These are phyloP conservation scores for Umbelopsis sp. DNA, from an alignment of 192 early-diverging fungal species.

Conservation along the genomic window DNA sequence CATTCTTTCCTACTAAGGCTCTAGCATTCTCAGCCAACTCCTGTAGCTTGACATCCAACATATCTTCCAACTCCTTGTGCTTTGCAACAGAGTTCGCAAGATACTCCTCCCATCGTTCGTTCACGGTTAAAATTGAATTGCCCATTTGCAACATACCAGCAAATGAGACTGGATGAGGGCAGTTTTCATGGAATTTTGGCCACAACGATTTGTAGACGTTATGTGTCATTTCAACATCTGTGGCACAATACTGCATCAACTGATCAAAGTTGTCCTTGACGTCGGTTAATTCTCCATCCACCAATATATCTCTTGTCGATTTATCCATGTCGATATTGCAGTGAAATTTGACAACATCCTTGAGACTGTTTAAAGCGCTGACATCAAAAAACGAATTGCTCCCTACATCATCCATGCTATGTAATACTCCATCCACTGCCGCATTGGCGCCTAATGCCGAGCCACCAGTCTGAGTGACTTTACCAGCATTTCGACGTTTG, in stretches of 20 bases:
- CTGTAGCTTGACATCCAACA: conserved; percentile 50
- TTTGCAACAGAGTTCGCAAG: conserved; percentile 58
- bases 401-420: conserved; percentile 8
- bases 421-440: conserved; percentile 35
- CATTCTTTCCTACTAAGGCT: conserved; percentile 24
- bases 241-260: conserved; percentile 83
- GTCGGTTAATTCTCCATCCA: conserved; percentile 59
- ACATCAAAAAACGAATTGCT: conserved; percentile 52
- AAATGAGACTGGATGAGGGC: conserved; percentile 95
- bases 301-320: conserved; percentile 58
- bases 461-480: not conserved
- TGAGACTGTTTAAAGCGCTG: conserved; percentile 75
- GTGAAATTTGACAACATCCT: conserved; percentile 81
- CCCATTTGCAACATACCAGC: conserved; percentile 90
- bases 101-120: conserved; percentile 80
- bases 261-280: conserved; percentile 65
- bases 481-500: conserved; percentile 47
- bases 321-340: conserved; percentile 72
- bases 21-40: conserved; percentile 43
- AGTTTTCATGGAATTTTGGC: conserved; percentile 73
- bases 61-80: conserved; percentile 54
- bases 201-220: conserved; percentile 70
- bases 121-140: conserved; percentile 79
- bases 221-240: conserved; percentile 82
- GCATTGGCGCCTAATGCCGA: not conserved